Evolutionary conservation across 306 rosid species (phyloP), one percentile per base, ranked within the genome.

Genomic region (Abrus precatorius): DNA sequence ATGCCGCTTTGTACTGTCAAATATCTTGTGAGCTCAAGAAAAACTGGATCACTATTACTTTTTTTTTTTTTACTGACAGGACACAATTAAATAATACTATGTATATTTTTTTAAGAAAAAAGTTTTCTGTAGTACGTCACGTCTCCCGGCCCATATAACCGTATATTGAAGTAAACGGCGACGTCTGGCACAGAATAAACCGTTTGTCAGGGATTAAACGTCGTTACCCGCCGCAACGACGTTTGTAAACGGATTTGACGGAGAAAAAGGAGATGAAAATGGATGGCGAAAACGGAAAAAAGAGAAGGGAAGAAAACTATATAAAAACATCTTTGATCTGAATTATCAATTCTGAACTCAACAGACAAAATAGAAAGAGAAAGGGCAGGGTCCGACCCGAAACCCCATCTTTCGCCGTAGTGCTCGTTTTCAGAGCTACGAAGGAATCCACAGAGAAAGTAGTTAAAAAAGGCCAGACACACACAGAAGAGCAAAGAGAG

Each of bases 141-240:
- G n/a, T 47, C 7, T 7, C 33, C 27, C 34, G 11, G 60, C 14
- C 32, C 43, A 13, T 34, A 66, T 50, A 56, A 82, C 76, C 73
- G 57, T 69, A n/a, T 75, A 44, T 45, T 6, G 1, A 69, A 65
- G 29, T 4, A 82, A 81, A 86, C 88, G 85, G 87, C 85, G 48
- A 65, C 78, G 70, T 57, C 52, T 54, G 28, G 57, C 73, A 45
- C 44, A 43, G 84, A 72, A 79, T 80, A 62, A 83, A 40, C 69
- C 79, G 76, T 69, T 84, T 53, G 62, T 52, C 50, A 11, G 9
- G 29, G 5, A 32, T 2, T 20, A 83, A 80, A 86, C 93, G 68
- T 1, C 88, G 97, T 92, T 77, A 84, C 29, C 72, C 67, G 89
- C 93, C 90, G 90, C 86, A 88, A 86, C 95, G 90, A 12, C 86